phyloP scores from a whole-genome alignment of 164 flowering plant genomes.

The Nymphaea colorata region DNA sequence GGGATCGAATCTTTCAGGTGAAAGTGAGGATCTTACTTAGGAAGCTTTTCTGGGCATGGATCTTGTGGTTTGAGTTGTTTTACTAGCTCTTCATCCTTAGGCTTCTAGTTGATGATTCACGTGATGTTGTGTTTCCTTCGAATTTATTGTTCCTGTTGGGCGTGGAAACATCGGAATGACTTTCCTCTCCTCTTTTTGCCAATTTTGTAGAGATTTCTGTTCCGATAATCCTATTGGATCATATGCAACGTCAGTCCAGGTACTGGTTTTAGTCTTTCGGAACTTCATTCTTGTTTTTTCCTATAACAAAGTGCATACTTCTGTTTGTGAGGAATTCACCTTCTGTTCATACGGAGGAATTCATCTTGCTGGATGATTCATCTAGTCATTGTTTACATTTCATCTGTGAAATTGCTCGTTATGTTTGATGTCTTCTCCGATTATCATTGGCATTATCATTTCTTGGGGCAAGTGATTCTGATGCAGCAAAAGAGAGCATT shows the following conservation, averaged over 20 bases:
- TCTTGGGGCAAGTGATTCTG: no score
- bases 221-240: constrained; percentile 51
- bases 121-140: not conserved
- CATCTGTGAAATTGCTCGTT: no score
- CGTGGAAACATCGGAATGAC: not conserved
- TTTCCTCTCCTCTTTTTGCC: no score
- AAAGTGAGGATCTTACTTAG: not conserved
- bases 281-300: not conserved
- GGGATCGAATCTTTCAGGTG: constrained; percentile 43
- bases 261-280: not conserved
- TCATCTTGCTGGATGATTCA: not conserved
- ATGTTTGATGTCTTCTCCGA: no score
- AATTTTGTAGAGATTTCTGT: constrained; percentile 14
- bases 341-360: not conserved
- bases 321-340: not conserved
- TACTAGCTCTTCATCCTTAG: not conserved
- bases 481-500: no score
- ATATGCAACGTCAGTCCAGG: constrained; percentile 69
- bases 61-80: not conserved
- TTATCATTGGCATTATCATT: no score
- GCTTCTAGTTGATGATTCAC: not conserved
- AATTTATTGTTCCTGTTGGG: not conserved
- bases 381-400: not conserved
- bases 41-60: not conserved
- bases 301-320: not conserved